phyloP scores from a whole-genome alignment of 371 early-diverging fungal genomes.

The Mucor sp. region DNA sequence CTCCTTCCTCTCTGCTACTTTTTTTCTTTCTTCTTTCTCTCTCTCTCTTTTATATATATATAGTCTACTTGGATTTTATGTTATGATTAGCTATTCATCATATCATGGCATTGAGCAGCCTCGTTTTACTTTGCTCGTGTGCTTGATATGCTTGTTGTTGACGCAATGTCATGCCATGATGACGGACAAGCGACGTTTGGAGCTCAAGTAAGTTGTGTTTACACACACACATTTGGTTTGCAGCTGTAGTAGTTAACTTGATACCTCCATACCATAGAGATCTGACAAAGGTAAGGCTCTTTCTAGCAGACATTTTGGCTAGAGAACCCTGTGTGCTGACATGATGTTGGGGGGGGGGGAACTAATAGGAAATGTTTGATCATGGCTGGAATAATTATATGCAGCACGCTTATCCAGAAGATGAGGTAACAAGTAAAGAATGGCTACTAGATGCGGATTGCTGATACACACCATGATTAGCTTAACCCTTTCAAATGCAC shows the following conservation, averaged over 20 bases:
- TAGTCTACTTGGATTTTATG: background rate
- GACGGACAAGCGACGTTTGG: constrained; percentile 17
- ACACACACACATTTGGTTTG: background rate
- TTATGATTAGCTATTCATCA: constrained; percentile 1
- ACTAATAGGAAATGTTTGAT: constrained; percentile 90
- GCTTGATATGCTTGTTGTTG: background rate
- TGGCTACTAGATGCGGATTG: too few relatives aligned
- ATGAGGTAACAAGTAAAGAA: constrained; percentile 64
- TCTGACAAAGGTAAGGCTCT: constrained; percentile 32
- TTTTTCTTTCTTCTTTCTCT: too few relatives aligned
- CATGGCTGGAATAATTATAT: constrained; percentile 89
- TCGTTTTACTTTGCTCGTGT: background rate
- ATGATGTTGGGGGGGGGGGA: too few relatives aligned
- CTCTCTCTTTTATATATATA: background rate
- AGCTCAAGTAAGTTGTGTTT: constrained; percentile 16
- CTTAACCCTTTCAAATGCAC: constrained; percentile 84
- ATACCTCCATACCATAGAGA: constrained; percentile 18
- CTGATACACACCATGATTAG: constrained; percentile 21
- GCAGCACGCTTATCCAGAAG: constrained; percentile 84
- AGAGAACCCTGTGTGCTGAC: too few relatives aligned
- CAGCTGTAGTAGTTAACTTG: background rate
- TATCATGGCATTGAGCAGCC: constrained; percentile 4
- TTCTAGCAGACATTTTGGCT: background rate
- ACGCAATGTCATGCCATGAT: background rate
- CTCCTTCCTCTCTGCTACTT: too few relatives aligned